Evolutionary conservation across 495 filamentous ascomycete species (phyloP).

Genomic region (Annulohypoxylon maeteangense): DNA sequence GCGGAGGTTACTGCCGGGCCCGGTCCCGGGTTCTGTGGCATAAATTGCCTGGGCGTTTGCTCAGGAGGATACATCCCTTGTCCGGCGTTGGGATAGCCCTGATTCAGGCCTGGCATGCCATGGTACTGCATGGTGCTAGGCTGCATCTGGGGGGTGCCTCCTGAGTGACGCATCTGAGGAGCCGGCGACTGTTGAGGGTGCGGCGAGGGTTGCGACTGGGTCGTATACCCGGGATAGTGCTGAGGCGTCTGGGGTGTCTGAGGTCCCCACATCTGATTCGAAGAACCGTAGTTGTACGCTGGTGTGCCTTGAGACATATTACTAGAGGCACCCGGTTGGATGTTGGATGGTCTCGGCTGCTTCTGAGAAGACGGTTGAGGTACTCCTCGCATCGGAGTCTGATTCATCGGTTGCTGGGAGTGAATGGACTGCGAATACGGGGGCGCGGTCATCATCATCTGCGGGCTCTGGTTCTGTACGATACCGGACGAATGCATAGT

Average conservation of each 20-base stretch:
- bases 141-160: slow-evolving; percentile 68
- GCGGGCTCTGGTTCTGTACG: slow-evolving; percentile 63
- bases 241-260: slow-evolving; percentile 61
- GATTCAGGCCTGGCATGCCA: slow-evolving; percentile 68
- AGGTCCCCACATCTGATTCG: slow-evolving; percentile 62
- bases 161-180: slow-evolving; percentile 71
- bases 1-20: slow-evolving; percentile 55
- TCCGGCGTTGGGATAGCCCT: slow-evolving; percentile 61
- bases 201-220: slow-evolving; percentile 67
- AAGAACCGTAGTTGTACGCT: slow-evolving; percentile 62
- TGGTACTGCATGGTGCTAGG: slow-evolving; percentile 66
- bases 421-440: slow-evolving; percentile 64
- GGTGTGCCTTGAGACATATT: slow-evolving; percentile 53
- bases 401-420: slow-evolving; percentile 59
- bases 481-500: slow-evolving; percentile 55
- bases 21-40: slow-evolving; percentile 58
- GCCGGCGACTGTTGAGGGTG: slow-evolving; percentile 68
- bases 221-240: slow-evolving; percentile 58
- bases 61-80: slow-evolving; percentile 68
- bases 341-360: slow-evolving; percentile 55
- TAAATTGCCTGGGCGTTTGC: slow-evolving; percentile 70
- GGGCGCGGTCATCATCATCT: slow-evolving; percentile 66
- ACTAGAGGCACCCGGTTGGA: slow-evolving; percentile 52
- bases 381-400: slow-evolving; percentile 64
- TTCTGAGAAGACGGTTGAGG: slow-evolving; percentile 62